These are phyloP conservation scores for Coccomyxa subellipsoidea DNA, from an alignment of 163 green algal genomes.

Conservation along the genomic window DNA sequence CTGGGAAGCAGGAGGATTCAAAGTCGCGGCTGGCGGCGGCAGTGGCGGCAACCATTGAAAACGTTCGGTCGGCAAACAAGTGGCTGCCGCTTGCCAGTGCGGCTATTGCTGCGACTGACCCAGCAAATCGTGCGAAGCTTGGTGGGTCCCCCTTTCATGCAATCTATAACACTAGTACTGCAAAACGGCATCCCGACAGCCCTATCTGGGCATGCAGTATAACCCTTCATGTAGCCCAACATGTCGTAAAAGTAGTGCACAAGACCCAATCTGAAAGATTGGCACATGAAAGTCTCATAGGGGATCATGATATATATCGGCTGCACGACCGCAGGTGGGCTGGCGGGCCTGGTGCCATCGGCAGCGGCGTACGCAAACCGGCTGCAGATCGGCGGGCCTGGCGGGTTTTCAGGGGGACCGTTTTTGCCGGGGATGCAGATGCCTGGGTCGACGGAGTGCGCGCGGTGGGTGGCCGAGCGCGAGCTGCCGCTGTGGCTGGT, in stretches of 20 bases:
- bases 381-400: neutral
- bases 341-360: neutral
- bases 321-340: neutral
- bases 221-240: no score
- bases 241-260: no score
- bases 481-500: constrained; percentile 61
- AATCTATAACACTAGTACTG: neutral
- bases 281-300: no score
- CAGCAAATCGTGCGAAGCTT: neutral
- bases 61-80: neutral
- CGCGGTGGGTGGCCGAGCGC: constrained; percentile 42
- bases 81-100: neutral
- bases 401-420: neutral
- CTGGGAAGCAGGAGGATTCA: neutral
- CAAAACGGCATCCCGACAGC: no score
- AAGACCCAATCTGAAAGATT: no score
- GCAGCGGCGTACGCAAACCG: neutral
- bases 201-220: no score
- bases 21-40: neutral
- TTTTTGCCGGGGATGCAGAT: neutral
- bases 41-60: neutral
- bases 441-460: neutral
- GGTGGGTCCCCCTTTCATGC: neutral
- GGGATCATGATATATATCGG: no score
- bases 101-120: neutral